Percentiles rank a stretch among this genome's conserved stretches.
These are phyloP conservation scores for Thielaviopsis ethacetica DNA, from an alignment of 2,329 filamentous ascomycete species.

Conservation along the genomic window DNA sequence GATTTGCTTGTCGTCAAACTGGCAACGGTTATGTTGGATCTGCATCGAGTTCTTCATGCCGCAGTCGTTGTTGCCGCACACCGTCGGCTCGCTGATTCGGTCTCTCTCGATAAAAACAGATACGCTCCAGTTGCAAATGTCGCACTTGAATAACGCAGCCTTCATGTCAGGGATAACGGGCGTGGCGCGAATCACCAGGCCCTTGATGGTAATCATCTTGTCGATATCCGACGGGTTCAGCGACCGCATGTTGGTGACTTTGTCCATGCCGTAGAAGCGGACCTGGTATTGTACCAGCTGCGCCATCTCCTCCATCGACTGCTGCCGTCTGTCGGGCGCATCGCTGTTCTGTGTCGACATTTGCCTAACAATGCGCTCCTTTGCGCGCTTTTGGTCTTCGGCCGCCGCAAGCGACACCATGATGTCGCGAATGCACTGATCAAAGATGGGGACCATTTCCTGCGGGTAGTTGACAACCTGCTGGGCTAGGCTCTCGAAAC, in stretches of 20 bases:
- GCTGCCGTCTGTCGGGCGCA: constrained; percentile 28
- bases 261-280: constrained; percentile 74
- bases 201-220: constrained; percentile 87
- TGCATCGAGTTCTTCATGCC: constrained; percentile 89
- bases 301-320: constrained; percentile 63
- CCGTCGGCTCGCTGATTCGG: constrained; percentile 86
- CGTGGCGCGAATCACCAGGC: constrained; percentile 86
- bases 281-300: constrained; percentile 69
- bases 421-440: constrained; percentile 80
- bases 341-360: constrained; percentile 40
- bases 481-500: constrained; percentile 87
- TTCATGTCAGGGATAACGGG: constrained; percentile 99
- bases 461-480: constrained; percentile 88
- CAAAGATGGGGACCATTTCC: constrained; percentile 93
- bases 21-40: constrained; percentile 88
- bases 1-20: constrained; percentile 93
- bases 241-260: constrained; percentile 79
- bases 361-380: constrained; percentile 24
- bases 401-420: constrained; percentile 80
- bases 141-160: constrained; percentile 93
- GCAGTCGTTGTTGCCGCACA: constrained; percentile 72
- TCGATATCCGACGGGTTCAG: constrained; percentile 95
- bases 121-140: constrained; percentile 79
- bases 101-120: constrained; percentile 87
- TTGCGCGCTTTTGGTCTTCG: constrained; percentile 43